Base-by-base conservation (phyloP, 2,329 filamentous ascomycete species). In the Chlorencoelia australis region DNA sequence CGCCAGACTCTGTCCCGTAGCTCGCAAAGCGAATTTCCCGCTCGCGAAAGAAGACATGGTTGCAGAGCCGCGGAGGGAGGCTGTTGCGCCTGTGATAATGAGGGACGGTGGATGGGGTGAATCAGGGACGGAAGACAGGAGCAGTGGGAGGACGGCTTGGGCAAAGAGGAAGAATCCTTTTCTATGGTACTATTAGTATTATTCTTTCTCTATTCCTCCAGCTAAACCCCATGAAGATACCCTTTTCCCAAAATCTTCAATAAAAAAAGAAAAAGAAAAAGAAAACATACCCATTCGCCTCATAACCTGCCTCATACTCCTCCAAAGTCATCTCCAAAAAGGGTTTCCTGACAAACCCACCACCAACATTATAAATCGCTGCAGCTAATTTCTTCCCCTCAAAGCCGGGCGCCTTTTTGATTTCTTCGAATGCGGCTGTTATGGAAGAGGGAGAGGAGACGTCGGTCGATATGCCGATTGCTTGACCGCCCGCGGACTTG, bases 41-140 rank as follows among this genome's bases (percentile, higher is more conserved):
- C 77, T 73, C 0, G 85, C 80, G 53, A 94, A 94, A 6, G 71
- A 63, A 1, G 75, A 65, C 57, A 86, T 82, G 9, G 66, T 63
- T 1, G 83, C 76, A 8, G 75, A 80, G 4, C 82, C 82, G 50
- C 79, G 81, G 13, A 89, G 48, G 0, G 80, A 84, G 0, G 85
- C 87, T 0, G 87, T 94, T 0, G 87, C 86, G 20, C 87, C 87
- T 0, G 87, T 94, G 59, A 93, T 82, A 51, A 94, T 80, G 14
- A 94, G 65, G 0, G 81, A 80, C 0, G 86, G 86, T 4, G 86
- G 83, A 52, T 85, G 61, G 20, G 70, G 65, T 28, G 64, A 61
- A 0, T 59, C 57, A 21, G 59, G 50, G 1, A 75, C 70, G 0
- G 77, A 67, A 15, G 75, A 67, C 2, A 88, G 68, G 1, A 94